Conservation (phyloP, 2,329 filamentous ascomycete genomes). For the Aspergillus sp. region DNA sequence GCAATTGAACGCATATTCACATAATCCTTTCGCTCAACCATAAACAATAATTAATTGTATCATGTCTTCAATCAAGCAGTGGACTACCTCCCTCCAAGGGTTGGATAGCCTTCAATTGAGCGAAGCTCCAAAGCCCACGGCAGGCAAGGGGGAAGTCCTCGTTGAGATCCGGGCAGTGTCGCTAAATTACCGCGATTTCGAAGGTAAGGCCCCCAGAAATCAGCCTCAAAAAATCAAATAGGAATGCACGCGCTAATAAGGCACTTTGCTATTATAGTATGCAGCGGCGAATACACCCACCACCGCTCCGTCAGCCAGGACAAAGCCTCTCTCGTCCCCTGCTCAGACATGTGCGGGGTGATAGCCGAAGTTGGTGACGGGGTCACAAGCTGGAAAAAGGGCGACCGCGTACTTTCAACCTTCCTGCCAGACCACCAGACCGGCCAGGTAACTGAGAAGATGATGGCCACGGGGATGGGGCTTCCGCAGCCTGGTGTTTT, state of each 20-base stretch:
- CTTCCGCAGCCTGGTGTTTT: conserved; percentile 54
- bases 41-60: not conserved
- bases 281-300: conserved; percentile 66
- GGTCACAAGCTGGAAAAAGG: conserved; percentile 51
- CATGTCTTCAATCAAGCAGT: conserved; percentile 41
- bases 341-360: conserved; percentile 69
- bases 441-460: conserved; percentile 58
- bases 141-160: conserved; percentile 54
- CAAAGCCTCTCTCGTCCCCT: conserved; percentile 56
- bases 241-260: not conserved
- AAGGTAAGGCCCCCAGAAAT: conserved; percentile 22
- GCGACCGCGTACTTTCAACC: conserved; percentile 66
- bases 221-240: too few species aligned
- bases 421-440: conserved; percentile 57
- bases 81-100: conserved; percentile 57
- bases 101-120: conserved; percentile 53
- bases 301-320: conserved; percentile 53
- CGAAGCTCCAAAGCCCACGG: conserved; percentile 48
- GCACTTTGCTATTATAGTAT: conserved; percentile 46
- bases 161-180: conserved; percentile 54
- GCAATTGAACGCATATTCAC: not conserved
- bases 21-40: too few species aligned
- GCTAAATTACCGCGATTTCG: conserved; percentile 55
- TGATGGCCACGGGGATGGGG: conserved; percentile 60
- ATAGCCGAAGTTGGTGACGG: conserved; percentile 53